Base-by-base conservation (phyloP, 1,284 basidiomycete species). In the Cryptococcus sp. region DNA sequence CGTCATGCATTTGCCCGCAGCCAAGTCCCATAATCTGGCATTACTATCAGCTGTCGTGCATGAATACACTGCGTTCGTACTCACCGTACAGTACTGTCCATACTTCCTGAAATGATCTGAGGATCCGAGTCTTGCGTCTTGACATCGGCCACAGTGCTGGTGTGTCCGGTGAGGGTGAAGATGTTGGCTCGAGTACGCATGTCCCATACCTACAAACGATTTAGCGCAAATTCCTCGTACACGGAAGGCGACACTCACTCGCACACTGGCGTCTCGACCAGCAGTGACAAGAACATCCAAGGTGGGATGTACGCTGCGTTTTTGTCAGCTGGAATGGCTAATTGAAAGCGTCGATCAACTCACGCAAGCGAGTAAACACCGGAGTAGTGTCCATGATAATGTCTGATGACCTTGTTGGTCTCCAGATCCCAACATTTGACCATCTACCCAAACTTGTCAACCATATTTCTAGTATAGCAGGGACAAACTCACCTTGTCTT, bases 371-470 rank as follows among this genome's bases (percentile, higher is more conserved):
- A 83, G 74, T 99, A 99, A 22, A 99, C 93, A 51, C 96, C 95
- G 1, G 93, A 97, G 40, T 96, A 84, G 78, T 99, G 95, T 1
- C 95, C 95, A 73, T 97, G 93, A 77, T 99, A 99, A 77, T 98
- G 93, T 43, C 95, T 85, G 63, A 99, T 98, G 63, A 99, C 95
- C 78, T 97, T 97, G 83, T 99, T 99, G 20, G 90, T 89, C 80
- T 99, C 96, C 54, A 99, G 80, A 74, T 99, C 95, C 96, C 96
- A 99, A 72, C 96, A 99, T 82, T 98, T 99, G 47, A 99, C 94
- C 91, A 96, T 96, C 90, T 93, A 72, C 17, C 54, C 17, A 19
- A 16, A 7, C 23, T 25, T 3, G 35, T 57, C 48, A 62, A 54
- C 55, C 23, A 6, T 5, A 25, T 40, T 20, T 27, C 6, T 30